Conservation (phyloP, 2,329 filamentous ascomycete genomes). For the Juglanconis juglandina region DNA sequence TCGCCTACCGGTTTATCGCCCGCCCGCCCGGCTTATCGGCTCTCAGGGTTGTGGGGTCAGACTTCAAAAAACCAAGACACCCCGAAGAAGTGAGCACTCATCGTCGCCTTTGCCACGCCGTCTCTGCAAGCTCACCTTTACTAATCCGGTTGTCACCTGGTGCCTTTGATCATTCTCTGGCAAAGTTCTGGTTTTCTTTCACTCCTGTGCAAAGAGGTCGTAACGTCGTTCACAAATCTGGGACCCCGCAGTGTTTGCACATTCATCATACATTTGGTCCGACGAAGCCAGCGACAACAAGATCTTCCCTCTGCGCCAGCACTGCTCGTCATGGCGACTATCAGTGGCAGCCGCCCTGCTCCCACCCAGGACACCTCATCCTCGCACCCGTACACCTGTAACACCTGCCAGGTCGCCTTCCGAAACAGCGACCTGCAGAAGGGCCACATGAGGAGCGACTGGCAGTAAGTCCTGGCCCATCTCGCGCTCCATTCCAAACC, state of each 20-base stretch:
- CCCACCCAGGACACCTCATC: conserved; percentile 34
- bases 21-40: neutral
- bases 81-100: conserved; percentile 12
- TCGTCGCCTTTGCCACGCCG: conserved; percentile 7
- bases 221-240: neutral
- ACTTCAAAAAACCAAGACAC: neutral
- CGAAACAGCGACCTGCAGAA: conserved; percentile 89
- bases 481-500: neutral
- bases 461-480: conserved; percentile 69
- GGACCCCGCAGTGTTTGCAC: too few species aligned
- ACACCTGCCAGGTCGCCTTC: conserved; percentile 96
- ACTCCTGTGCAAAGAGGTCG: neutral
- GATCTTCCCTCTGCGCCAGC: too few species aligned
- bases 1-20: too few species aligned
- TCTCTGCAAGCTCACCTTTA: conserved; percentile 5
- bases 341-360: conserved; percentile 35
- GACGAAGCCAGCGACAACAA: too few species aligned
- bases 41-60: neutral
- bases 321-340: conserved; percentile 45
- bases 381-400: conserved; percentile 92
- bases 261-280: too few species aligned
- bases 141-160: conserved; percentile 2
- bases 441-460: conserved; percentile 96
- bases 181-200: neutral
- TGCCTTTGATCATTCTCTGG: neutral